These are phyloP conservation scores for Backusella sp. DNA, from an alignment of 192 early-diverging fungal species.

Conservation along the genomic window DNA sequence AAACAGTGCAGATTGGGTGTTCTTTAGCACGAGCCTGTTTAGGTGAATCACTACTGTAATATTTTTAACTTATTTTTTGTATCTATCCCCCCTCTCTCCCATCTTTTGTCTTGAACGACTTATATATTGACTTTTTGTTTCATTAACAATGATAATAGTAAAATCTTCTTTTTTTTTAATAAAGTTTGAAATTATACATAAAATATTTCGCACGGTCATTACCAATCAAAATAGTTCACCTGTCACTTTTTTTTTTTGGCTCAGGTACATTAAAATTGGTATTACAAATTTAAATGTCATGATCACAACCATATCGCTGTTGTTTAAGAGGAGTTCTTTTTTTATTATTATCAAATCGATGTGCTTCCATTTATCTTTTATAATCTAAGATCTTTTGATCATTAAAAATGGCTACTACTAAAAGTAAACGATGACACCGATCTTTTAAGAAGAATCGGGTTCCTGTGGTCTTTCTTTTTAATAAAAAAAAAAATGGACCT, in stretches of 20 bases:
- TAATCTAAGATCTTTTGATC: too few species aligned
- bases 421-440: too few species aligned
- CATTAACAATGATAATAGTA: not conserved
- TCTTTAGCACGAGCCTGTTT: slow-evolving; percentile 82
- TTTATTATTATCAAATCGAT: too few species aligned
- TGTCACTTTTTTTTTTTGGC: not conserved
- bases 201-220: not conserved
- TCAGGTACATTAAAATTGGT: not conserved
- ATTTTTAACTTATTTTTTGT: not conserved
- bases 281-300: not conserved
- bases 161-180: not conserved
- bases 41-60: slow-evolving; percentile 78
- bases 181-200: not conserved
- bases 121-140: not conserved
- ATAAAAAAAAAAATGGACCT: not conserved
- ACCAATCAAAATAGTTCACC: not conserved
- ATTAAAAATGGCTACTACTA: too few species aligned
- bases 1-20: slow-evolving; percentile 91
- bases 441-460: not conserved
- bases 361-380: too few species aligned
- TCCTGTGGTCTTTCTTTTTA: not conserved
- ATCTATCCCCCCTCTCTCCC: not conserved
- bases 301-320: too few species aligned
- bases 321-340: too few species aligned
- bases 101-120: not conserved